A percentile compares a stretch with the other conserved stretches of the same genome.
phyloP scores from a whole-genome alignment of 345 rosid species.

The Heritiera fomes region DNA sequence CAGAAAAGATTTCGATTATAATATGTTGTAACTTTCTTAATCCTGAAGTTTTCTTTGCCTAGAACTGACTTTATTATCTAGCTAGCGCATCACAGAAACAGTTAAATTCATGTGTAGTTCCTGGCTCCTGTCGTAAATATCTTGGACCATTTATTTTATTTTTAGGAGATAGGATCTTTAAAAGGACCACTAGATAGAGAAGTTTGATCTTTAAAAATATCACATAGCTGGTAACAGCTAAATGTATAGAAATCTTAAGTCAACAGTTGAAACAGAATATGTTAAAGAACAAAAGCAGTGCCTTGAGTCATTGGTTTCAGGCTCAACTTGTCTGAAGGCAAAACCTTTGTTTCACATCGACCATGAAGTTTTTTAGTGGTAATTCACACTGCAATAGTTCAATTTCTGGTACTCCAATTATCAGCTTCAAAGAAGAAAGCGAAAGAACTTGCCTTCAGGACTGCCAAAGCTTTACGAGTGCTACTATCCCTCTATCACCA shows the following conservation, averaged over 20 bases:
- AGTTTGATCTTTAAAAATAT: too few relatives aligned
- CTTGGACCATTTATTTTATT: not conserved
- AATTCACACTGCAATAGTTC: not conserved
- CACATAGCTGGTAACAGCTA: not conserved
- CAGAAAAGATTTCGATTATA: not conserved
- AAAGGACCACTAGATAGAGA: slow-evolving; percentile 8
- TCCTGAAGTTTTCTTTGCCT: not conserved
- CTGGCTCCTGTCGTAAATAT: not conserved
- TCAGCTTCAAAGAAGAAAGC: not conserved
- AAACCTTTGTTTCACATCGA: not conserved
- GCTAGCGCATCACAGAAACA: not conserved
- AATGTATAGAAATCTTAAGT: not conserved
- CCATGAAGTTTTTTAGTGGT: not conserved
- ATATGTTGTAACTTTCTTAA: not conserved
- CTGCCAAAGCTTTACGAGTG: not conserved
- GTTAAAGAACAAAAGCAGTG: not conserved
- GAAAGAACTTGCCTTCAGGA: not conserved
- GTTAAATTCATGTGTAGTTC: slow-evolving; percentile 1
- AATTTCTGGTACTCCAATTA: not conserved
- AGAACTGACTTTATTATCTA: not conserved
- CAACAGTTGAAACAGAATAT: not conserved
- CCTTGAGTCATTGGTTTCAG: not conserved
- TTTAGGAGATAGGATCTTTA: slow-evolving; percentile 6
- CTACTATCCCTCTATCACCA: too few relatives aligned
- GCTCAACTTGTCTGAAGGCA: not conserved